Evolutionary conservation across 139 green algal species (phyloP), one percentile per base, ranked within the genome.

Genomic region (Zygnema circumcarinatum): DNA sequence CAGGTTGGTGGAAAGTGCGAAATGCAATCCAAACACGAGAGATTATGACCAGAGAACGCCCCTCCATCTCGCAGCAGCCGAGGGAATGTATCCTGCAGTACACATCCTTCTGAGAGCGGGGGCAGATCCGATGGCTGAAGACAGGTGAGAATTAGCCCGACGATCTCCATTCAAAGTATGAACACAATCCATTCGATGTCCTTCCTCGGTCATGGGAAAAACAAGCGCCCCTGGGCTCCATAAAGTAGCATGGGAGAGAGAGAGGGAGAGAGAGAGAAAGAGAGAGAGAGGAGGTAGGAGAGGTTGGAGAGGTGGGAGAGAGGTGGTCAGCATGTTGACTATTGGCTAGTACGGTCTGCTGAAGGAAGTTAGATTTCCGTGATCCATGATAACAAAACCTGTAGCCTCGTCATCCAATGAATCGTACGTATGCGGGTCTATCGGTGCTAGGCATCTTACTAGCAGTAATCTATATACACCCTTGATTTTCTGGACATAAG

Each of bases 31-130:
- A 25, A 83, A 83, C 33, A 83, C 21, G 22, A 83, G 11, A 16
- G 75, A 83, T 22, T 74, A 22, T 74, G 75, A 83, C 21, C n/a
- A 83, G 25, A 21, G 33, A 11, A 83, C 75, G n/a, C 75, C 75
- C 3, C 75, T 83, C 20, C 75, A 83, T 41, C 67, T 74, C 40
- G 75, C 75, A 41, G 25, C n/a, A 21, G 75, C 35, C 16, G 75
- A 7, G 31, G 75, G 75, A 39, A 25, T 74, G 25, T 16, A 74
- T 11, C 16, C 20, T 29, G 33, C 33, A 33, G 75, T 83, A 39
- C 16, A 67, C n/a, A 25, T 83, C 22, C 75, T 74, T 75, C 75
- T 75, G 31, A 11, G 32, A 22, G n/a, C 33, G 20, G n/a, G 33
- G 22, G n/a, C 75, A 29, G n/a, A 75, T 41, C 3, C 32, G 29